phyloP scores from a whole-genome alignment of 495 filamentous ascomycete genomes.

The Talaromyces trachyspermus region DNA sequence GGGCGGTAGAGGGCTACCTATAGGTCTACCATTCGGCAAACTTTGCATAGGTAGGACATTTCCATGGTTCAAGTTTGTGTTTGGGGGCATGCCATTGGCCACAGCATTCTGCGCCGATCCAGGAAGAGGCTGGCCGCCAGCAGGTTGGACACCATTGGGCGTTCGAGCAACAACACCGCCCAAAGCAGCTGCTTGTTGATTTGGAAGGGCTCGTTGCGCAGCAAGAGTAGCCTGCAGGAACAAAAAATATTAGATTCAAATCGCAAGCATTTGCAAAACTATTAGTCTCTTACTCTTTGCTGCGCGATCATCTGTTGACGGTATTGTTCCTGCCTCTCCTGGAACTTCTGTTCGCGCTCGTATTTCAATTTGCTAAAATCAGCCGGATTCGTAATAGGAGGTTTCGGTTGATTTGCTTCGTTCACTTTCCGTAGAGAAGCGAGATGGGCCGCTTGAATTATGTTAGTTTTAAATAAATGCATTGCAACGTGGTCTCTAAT shows the following conservation, averaged over 20 bases:
- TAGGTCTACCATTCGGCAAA: constrained; percentile 32
- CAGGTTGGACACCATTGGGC: constrained; percentile 33
- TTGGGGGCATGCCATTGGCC: constrained; percentile 18
- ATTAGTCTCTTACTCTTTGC: constrained; percentile 45
- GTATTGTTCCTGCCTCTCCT: constrained; percentile 64
- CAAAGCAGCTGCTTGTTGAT: constrained; percentile 33
- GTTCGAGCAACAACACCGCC: constrained; percentile 28
- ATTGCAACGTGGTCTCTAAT: constrained; percentile 4
- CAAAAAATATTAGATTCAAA: background rate
- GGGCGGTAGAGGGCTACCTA: constrained; percentile 43
- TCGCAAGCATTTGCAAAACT: background rate
- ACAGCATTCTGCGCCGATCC: constrained; percentile 22
- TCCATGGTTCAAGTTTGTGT: constrained; percentile 12
- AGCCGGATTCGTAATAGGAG: constrained; percentile 62
- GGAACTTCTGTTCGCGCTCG: constrained; percentile 71
- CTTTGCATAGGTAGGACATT: constrained; percentile 14
- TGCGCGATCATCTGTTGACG: constrained; percentile 55
- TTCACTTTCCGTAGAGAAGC: constrained; percentile 66
- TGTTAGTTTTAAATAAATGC: constrained; percentile 12
- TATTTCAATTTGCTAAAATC: constrained; percentile 84
- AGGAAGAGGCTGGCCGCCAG: constrained; percentile 23
- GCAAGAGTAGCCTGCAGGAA: constrained; percentile 27
- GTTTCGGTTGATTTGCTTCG: constrained; percentile 56
- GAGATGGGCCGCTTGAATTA: constrained; percentile 45
- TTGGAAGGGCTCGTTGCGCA: constrained; percentile 34